These are phyloP conservation scores for sorghum (Sorghum bicolor) DNA, from an alignment of 176 grass and related monocot genomes.

Conservation along the genomic window Sorghum_bicolor_NCBIv3 NC_012870.2:71733501-71734000, in stretches of 20 bases:
- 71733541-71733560: neutral
- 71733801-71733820: neutral
- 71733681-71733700: slow-evolving; percentile 30
- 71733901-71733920: neutral
- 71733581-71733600: neutral
- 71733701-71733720: slow-evolving; percentile 22
- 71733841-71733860: neutral
- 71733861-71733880: neutral
- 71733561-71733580: neutral
- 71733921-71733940: neutral
- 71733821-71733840: neutral
- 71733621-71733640: neutral
- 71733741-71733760: neutral
- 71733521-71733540: neutral
- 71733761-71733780: neutral
- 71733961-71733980: neutral
- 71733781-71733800: neutral
- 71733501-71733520: slow-evolving; percentile 6
- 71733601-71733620: neutral
- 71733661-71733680: neutral
- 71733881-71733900: neutral
- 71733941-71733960: neutral
- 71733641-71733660: neutral
- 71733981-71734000: neutral
- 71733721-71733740: slow-evolving; percentile 26